Evolutionary conservation across 352 stramenopile genomes (phyloP), one percentile per base, ranked within the genome.

Genomic region (Peronospora belbahrii): DNA sequence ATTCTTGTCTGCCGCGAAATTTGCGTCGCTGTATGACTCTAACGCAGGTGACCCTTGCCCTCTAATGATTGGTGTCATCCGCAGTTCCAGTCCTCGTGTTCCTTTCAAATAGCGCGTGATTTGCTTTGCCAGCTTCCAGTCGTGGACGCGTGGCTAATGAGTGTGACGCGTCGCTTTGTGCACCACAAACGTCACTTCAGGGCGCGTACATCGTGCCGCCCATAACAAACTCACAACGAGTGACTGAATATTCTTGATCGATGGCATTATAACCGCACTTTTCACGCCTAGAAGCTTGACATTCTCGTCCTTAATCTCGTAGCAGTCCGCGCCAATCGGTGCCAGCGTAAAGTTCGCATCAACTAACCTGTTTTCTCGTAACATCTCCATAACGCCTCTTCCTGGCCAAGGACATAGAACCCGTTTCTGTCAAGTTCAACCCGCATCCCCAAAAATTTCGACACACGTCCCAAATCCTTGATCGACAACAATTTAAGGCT

Each of bases 401-500:
- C 33, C 7, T 39, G 33, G 19, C 24, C 33, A 2, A 39, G 15
- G 17, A 39, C 3, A 39, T 23, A 39, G 4, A 7, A 22, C 2
- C 15, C 17, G n/a, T 8, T 17, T 6, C 24, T 10, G 6, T 39
- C 17, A 11, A 25, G 18, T 15, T 7, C 33, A 15, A 39, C 33
- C 6, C 33, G 15, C 33, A 71, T 66, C 3, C 60, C 57, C 6
- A 74, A 18, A 28, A 65, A 60, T 2, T 65, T 64, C n/a, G 42
- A 36, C 1, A 47, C 59, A 11, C 25, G 13, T 4, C 56, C 56
- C 14, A 74, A 43, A 22, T 61, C 46, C 24, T 70, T 70, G 7
- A 70, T 17, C 4, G 51, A 20, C 2, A 67, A 33, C 0, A n/a
- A n/a, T n/a, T n/a, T n/a, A n/a, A n/a, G n/a, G n/a, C n/a, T n/a